Base-by-base conservation (phyloP, 2,329 filamentous ascomycete species). In the Fusarium poae region DNA sequence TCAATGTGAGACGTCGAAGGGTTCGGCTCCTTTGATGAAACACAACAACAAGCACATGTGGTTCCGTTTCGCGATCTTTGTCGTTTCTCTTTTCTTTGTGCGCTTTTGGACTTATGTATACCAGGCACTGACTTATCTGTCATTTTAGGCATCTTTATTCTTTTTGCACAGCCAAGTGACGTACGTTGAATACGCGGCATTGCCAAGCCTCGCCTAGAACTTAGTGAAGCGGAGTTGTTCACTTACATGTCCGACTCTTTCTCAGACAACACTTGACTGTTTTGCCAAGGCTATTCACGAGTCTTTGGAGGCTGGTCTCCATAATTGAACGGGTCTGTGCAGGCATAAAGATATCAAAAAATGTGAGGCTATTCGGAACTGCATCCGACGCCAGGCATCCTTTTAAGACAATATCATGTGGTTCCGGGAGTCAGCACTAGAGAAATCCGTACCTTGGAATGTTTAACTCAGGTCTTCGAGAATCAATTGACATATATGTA, bases 141-240 rank as follows among this genome's bases (percentile, higher is more conserved):
- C 9, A n/a, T 59, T 59, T 46, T 49, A 69, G 66, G 61, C 66
- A 69, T 30, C 61, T 57, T 40, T n/a, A 46, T 62, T 56, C 35
- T 66, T 37, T 37, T 37, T 68, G 35, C 39, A 58, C 43, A 55
- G 53, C 40, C 61, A 71, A 68, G 59, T 70, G 64, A 70, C 68
- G 68, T 70, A 71, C 43, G 45, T 58, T 40, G 60, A 62, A 37
- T 58, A 70, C 68, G 68, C 68, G 68, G 68, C 68, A 65, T 50
- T 50, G 67, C 68, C 68, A 71, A 68, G 68, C 64, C 56, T 62
- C 45, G 57, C 37, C 42, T 30, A 63, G 50, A 51, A 51, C 32
- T 51, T 20, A 57, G 32, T 64, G 56, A 68, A 57, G 51, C 63
- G 48, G 46, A 57, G 59, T 51, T 37, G 32, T 37, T 43, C 52